Conservation (phyloP, 345 rosid genomes). For the Atalantia buxifolia region DNA sequence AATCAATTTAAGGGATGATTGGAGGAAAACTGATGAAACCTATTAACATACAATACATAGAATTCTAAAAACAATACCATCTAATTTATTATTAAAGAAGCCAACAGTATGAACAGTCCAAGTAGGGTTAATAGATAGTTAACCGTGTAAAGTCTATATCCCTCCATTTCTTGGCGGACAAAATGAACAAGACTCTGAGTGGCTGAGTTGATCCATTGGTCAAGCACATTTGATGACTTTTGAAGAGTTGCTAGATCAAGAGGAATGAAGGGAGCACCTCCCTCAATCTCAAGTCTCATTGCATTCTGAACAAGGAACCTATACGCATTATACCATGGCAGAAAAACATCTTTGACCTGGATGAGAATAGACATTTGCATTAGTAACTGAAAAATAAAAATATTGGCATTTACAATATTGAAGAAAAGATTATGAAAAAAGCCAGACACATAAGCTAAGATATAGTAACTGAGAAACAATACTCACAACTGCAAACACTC, state of each 20-base stretch:
- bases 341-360: slow-evolving; percentile 98
- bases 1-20: neutral
- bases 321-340: slow-evolving; percentile 99
- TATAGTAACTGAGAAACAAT: neutral
- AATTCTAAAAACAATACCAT: neutral
- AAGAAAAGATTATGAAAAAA: neutral
- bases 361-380: slow-evolving; percentile 12
- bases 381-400: neutral
- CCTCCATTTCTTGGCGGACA: slow-evolving; percentile 90
- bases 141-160: slow-evolving; percentile 93
- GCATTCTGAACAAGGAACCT: slow-evolving; percentile 98
- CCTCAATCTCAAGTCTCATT: slow-evolving; percentile 92
- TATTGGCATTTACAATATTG: neutral
- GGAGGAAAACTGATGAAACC: neutral
- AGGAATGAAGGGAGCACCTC: slow-evolving; percentile 70
- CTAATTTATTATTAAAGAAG: neutral
- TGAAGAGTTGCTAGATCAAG: slow-evolving; percentile 52
- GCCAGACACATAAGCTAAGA: slow-evolving; percentile 3
- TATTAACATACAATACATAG: neutral
- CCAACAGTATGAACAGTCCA: neutral
- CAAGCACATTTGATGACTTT: slow-evolving; percentile 80
- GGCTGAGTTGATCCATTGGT: slow-evolving; percentile 98
- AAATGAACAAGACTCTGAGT: slow-evolving; percentile 97
- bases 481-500: slow-evolving; percentile 95
- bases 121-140: slow-evolving; percentile 15